Base-by-base conservation (phyloP, 1,139 yeast species). In the Zygoascus hellenicus region DNA sequence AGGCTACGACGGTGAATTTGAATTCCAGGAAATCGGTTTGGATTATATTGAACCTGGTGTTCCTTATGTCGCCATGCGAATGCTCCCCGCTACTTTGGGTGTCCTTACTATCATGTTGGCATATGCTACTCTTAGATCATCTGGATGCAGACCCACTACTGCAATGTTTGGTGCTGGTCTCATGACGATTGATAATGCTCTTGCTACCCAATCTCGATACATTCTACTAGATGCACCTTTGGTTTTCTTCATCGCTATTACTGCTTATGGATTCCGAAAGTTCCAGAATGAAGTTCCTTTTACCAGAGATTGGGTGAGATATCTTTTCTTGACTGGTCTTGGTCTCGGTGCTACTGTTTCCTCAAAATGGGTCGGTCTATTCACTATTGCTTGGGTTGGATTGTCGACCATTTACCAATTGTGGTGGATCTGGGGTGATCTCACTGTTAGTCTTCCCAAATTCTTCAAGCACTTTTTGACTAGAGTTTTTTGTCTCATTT, bases 281-380 rank as follows among this genome's bases (percentile, higher is more conserved):
- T 84, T 86, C 63, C 95, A 90, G 70, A 73, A 81, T 56, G 85
- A 83, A 63, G 74, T 74, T 34, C 88, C 95, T n/a, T 82, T 86
- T 63, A 59, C 85, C 16, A 63, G 68, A 43, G 70, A 68, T 46
- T 89, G 97, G 90, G 84, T 71, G 68, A 79, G 80, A 60, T 74
- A 83, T 48, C 70, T 94, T 61, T 48, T 83, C 22, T 76, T 87
- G 38, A 80, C 95, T 35, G 96, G 95, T 52, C 67, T 88, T 45
- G 84, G 84, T 14, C 72, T 94, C 48, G 99, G 98, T 43, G 78
- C 94, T 49, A 92, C 97, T 2, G 73, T 84, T 31, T 80, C 90
- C 39, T 82, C 96, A 41, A 94, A 94, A 67, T 92, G 98, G 97
- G 97, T 92, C 43, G 99, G 98, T 47, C 71, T 92, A 42, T 92